phyloP scores from a whole-genome alignment of 208 protist species.

The Trypanosoma rangeli region DNA sequence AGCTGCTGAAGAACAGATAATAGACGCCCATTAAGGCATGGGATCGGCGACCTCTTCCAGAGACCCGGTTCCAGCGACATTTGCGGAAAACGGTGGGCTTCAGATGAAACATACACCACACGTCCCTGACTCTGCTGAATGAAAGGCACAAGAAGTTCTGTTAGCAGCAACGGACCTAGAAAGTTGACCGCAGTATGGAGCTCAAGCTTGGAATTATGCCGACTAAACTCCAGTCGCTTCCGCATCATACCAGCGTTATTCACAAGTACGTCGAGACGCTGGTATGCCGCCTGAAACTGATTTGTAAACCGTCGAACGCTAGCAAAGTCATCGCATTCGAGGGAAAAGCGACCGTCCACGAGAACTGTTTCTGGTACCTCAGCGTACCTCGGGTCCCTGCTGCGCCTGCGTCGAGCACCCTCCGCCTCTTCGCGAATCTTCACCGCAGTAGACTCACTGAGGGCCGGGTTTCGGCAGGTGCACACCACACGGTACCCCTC shows the following conservation, averaged over 20 bases:
- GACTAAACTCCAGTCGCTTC: constrained; percentile 46
- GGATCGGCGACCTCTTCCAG: constrained; percentile 2
- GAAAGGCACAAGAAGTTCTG: constrained; percentile 76
- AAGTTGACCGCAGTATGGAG: constrained; percentile 86
- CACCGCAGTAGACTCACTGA: constrained; percentile 52
- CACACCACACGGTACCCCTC: constrained; percentile 79
- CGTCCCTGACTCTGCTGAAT: constrained; percentile 69
- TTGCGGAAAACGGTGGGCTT: constrained; percentile 75
- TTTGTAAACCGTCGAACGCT: constrained; percentile 60
- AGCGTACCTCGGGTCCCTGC: constrained; percentile 31
- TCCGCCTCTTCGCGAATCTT: constrained; percentile 48
- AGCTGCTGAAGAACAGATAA: constrained; percentile 55
- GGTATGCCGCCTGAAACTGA: constrained; percentile 48
- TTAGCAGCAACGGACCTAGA: constrained; percentile 78
- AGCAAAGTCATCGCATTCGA: constrained; percentile 84
- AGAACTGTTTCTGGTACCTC: constrained; percentile 44
- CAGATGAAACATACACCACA: constrained; percentile 81
- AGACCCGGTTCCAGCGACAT: constrained; percentile 34
- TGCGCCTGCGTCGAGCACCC: constrained; percentile 20
- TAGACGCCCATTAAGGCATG: constrained; percentile 39
- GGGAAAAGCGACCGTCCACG: constrained; percentile 49
- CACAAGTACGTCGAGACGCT: constrained; percentile 81
- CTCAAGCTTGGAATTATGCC: constrained; percentile 55
- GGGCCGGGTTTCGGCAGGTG: constrained; percentile 64
- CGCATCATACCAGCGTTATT: constrained; percentile 89